Percentiles rank a stretch among this genome's conserved stretches.
Conservation (phyloP, 129 eudicot genomes). For the Kitagawia praeruptora region DNA sequence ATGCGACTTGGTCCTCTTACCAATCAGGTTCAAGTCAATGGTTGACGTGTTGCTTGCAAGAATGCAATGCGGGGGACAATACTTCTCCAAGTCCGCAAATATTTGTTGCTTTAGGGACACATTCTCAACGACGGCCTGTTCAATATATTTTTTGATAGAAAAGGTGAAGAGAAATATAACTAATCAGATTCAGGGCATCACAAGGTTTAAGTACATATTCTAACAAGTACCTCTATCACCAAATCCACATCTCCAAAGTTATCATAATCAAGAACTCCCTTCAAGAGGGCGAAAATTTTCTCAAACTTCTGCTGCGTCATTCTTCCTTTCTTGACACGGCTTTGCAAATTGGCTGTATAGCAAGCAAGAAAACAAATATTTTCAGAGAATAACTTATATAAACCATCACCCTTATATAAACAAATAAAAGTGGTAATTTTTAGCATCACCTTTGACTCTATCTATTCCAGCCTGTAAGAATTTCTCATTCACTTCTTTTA, state of each 20-base stretch:
- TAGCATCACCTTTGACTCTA: constrained; percentile 66
- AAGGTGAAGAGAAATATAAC: background rate
- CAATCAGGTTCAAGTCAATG: constrained; percentile 53
- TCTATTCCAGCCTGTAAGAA: constrained; percentile 73
- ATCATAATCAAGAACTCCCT: constrained; percentile 68
- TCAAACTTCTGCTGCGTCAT: constrained; percentile 71
- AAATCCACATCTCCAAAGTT: constrained; percentile 89
- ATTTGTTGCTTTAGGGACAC: constrained; percentile 59
- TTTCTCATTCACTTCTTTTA: constrained; percentile 89
- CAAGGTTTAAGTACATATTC: background rate
- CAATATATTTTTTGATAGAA: background rate
- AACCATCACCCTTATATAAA: background rate
- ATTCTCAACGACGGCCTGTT: constrained; percentile 76
- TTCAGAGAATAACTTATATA: background rate
- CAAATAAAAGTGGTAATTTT: background rate
- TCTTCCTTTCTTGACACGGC: constrained; percentile 90
- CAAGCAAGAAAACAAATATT: background rate
- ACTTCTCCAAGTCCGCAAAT: constrained; percentile 56
- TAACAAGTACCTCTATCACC: constrained; percentile 77
- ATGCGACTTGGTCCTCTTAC: constrained; percentile 58
- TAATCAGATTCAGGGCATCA: background rate
- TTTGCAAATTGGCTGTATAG: constrained; percentile 67
- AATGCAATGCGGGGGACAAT: constrained; percentile 61
- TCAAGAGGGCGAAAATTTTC: constrained; percentile 64
- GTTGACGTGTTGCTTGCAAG: constrained; percentile 72